Conservation (phyloP, 805 yeast species). For the Nakazawaea laoshanensis region DNA sequence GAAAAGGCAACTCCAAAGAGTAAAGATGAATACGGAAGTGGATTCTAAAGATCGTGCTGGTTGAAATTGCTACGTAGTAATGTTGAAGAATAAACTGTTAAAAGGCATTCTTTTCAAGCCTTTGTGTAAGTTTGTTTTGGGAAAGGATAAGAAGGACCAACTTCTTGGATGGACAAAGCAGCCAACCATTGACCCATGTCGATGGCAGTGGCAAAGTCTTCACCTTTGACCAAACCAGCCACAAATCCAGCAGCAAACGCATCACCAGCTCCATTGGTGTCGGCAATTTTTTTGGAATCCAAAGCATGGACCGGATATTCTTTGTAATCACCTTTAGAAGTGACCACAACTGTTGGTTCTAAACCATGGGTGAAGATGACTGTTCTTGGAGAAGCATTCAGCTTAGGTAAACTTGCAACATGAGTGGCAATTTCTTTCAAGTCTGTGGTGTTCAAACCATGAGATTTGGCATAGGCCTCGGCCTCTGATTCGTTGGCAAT, state of each 20-base stretch:
- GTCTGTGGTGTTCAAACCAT: conserved; percentile 53
- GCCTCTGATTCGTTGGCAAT: conserved; percentile 98
- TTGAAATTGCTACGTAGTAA: background rate
- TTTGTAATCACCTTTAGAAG: conserved; percentile 25
- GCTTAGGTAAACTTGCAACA: conserved; percentile 75
- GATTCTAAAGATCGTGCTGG: no score
- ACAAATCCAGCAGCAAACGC: conserved; percentile 96
- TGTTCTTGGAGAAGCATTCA: conserved; percentile 65
- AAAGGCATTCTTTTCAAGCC: conserved; percentile 1
- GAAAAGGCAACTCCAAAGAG: conserved; percentile 8
- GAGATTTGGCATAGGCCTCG: conserved; percentile 85
- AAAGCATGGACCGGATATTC: conserved; percentile 67
- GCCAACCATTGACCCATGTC: conserved; percentile 98
- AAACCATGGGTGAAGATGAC: conserved; percentile 95
- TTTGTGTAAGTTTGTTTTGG: conserved; percentile 49
- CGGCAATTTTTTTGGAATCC: conserved; percentile 59
- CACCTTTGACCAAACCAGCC: conserved; percentile 77
- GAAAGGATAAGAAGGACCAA: conserved; percentile 91
- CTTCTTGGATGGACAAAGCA: conserved; percentile 78
- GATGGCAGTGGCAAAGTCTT: conserved; percentile 48
- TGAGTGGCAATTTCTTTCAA: conserved; percentile 72
- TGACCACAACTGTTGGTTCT: conserved; percentile 78
- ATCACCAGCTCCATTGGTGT: conserved; percentile 99
- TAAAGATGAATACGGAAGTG: conserved; percentile 14
- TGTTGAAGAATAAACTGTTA: no score